phyloP scores from a whole-genome alignment of 1,284 basidiomycete genomes.

The Boletus smithii region DNA sequence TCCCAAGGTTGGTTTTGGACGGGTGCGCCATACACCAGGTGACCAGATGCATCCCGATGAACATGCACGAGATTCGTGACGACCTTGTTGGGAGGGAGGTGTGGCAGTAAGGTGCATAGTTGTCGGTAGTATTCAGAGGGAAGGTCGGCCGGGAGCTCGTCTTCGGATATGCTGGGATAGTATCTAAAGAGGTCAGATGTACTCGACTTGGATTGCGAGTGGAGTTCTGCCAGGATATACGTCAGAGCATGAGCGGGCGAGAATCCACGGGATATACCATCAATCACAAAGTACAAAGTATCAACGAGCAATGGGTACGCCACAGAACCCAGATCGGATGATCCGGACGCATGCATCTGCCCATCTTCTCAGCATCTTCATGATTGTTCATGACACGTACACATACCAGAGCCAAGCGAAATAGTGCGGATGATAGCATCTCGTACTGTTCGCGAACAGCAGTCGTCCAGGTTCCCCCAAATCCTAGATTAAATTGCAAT shows the following conservation, averaged over 20 bases:
- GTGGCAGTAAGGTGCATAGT: conserved; percentile 47
- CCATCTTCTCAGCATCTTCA: conserved; percentile 10
- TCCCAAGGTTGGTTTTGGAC: conserved; percentile 79
- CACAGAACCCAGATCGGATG: conserved; percentile 46
- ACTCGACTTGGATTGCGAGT: conserved; percentile 51
- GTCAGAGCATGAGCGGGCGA: neutral
- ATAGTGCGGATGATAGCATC: conserved; percentile 45
- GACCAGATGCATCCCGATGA: conserved; percentile 44
- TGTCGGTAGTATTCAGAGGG: conserved; percentile 55
- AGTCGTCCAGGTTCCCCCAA: conserved; percentile 56
- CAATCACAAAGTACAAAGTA: conserved; percentile 67
- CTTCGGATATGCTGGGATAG: conserved; percentile 51
- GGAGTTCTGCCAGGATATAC: conserved; percentile 48
- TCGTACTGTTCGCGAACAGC: conserved; percentile 47
- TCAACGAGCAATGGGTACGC: conserved; percentile 67
- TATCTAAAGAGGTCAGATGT: conserved; percentile 55
- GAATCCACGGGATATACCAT: conserved; percentile 48
- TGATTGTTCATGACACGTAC: neutral
- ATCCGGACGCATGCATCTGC: conserved; percentile 52
- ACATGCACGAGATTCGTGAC: conserved; percentile 58
- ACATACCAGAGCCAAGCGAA: conserved; percentile 58
- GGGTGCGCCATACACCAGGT: conserved; percentile 44
- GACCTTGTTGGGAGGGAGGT: conserved; percentile 47
- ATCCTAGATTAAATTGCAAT: conserved; percentile 69
- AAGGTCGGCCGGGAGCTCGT: conserved; percentile 53